Evolutionary conservation across 768 basidiomycete genomes (phyloP), one percentile per base, ranked within the genome.

Genomic region (Leccinum fibrillosum): DNA sequence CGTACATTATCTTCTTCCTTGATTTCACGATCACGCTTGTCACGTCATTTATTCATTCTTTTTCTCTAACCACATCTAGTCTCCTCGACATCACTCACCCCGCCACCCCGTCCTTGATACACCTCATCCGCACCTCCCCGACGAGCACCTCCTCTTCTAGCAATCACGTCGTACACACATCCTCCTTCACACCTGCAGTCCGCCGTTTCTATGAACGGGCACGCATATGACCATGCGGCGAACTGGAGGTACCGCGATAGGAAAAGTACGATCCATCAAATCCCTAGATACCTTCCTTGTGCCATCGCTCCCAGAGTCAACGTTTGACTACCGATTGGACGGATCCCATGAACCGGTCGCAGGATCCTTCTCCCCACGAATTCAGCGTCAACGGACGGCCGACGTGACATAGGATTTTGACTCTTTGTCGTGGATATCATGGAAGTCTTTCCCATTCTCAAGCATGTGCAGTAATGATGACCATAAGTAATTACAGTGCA

Each of bases 71-170:
- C 15, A 15, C 32, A 15, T 55, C 1, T 12, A 72, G 71, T 51
- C 64, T 72, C 11, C 66, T 72, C 47, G 73, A 72, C 57, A 67
- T 74, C 49, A 45, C 73, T 7, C 57, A 71, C 2, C 73, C 71
- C 19, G 71, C 63, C 28, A 72, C 69, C 1, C 72, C 72, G 12
- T 72, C 73, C 1, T 56, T 74, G 56, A 54, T 73, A 32, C 67
- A 69, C 47, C 70, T 72, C 48, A 63, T 66, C 3, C 65, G 42
- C 2, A 68, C 70, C 2, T 74, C 71, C 9, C 64, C 70, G 11
- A 61, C 68, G 1, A 53, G 56, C 42, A 57, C 64, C 5, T 62
- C 68, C 13, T 54, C 64, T 25, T 61, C 63, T 1, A 52, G 57
- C 62, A 44, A 56, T 57, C 37, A 49, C 64, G 23, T 61, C 69